Percentiles rank a stretch among this genome's conserved stretches.
Evolutionary conservation across 805 yeast genomes (phyloP).

Genomic region (Wickerhamomyces silvicola): DNA sequence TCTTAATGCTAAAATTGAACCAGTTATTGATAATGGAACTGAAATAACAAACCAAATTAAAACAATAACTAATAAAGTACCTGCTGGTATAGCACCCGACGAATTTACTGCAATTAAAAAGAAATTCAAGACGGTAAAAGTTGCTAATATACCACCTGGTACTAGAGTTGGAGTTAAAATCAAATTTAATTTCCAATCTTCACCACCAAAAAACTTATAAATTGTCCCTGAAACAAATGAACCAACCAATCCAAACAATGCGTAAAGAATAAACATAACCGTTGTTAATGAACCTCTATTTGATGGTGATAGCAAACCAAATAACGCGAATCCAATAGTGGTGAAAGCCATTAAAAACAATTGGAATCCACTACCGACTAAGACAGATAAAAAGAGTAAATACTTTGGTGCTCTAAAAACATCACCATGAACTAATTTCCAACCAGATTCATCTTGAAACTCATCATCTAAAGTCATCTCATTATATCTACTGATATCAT

Average conservation of each 20-base stretch:
- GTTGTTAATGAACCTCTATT: slow-evolving; percentile 92
- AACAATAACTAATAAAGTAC: slow-evolving; percentile 78
- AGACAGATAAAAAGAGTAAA: slow-evolving; percentile 65
- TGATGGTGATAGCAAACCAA: slow-evolving; percentile 89
- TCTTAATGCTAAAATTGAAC: slow-evolving; percentile 76
- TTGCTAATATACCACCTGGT: slow-evolving; percentile 67
- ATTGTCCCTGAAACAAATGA: slow-evolving; percentile 82
- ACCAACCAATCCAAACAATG: slow-evolving; percentile 74
- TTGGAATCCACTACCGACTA: slow-evolving; percentile 87
- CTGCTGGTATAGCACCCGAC: slow-evolving; percentile 92
- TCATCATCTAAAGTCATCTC: slow-evolving; percentile 84
- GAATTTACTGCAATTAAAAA: slow-evolving; percentile 72
- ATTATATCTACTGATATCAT: slow-evolving; percentile 83
- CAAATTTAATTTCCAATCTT: slow-evolving; percentile 84
- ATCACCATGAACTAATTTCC: slow-evolving; percentile 96
- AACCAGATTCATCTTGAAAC: slow-evolving; percentile 88
- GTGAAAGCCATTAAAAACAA: slow-evolving; percentile 66
- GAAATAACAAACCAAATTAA: slow-evolving; percentile 81
- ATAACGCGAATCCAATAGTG: slow-evolving; percentile 74
- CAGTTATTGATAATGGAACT: slow-evolving; percentile 75
- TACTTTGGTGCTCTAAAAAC: slow-evolving; percentile 79
- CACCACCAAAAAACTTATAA: slow-evolving; percentile 88
- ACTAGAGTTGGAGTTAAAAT: slow-evolving; percentile 75
- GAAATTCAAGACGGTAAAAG: slow-evolving; percentile 70
- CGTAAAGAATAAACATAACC: slow-evolving; percentile 78